Evolutionary conservation across 2,329 filamentous ascomycete species (phyloP).

Genomic region (Colletotrichum sp.): DNA sequence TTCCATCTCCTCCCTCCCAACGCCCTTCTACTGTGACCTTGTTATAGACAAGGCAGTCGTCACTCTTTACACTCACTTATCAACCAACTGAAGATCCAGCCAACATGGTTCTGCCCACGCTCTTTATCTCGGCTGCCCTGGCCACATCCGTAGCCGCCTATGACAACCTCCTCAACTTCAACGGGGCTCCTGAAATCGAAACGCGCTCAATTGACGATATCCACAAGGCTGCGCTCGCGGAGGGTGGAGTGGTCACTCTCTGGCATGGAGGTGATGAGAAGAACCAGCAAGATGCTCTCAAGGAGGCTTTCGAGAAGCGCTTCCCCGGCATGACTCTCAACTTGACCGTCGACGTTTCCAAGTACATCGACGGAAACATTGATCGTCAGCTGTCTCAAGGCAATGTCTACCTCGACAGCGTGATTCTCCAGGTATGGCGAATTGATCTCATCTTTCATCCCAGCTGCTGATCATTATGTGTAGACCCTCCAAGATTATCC

Average conservation of each 20-base stretch:
- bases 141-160: neutral
- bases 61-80: neutral
- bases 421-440: constrained; percentile 44
- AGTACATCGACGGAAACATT: constrained; percentile 55
- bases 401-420: constrained; percentile 47
- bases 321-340: constrained; percentile 58
- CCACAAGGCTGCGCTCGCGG: constrained; percentile 51
- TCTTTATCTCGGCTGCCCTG: neutral
- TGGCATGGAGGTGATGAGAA: constrained; percentile 54
- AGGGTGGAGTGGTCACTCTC: constrained; percentile 48
- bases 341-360: constrained; percentile 62
- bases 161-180: constrained; percentile 2
- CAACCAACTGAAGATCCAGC: neutral
- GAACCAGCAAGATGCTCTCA: constrained; percentile 42
- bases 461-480: neutral
- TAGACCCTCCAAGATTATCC: constrained; percentile 54
- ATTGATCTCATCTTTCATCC: neutral
- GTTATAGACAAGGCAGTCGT: neutral
- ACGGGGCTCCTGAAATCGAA: constrained; percentile 33
- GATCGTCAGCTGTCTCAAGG: constrained; percentile 47
- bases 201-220: constrained; percentile 54
- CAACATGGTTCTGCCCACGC: neutral
- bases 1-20: neutral
- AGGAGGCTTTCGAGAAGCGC: constrained; percentile 45
- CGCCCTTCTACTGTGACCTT: neutral